Base-by-base conservation (phyloP, 169 alveolate genomes). In the Babesia bovis region DNA sequence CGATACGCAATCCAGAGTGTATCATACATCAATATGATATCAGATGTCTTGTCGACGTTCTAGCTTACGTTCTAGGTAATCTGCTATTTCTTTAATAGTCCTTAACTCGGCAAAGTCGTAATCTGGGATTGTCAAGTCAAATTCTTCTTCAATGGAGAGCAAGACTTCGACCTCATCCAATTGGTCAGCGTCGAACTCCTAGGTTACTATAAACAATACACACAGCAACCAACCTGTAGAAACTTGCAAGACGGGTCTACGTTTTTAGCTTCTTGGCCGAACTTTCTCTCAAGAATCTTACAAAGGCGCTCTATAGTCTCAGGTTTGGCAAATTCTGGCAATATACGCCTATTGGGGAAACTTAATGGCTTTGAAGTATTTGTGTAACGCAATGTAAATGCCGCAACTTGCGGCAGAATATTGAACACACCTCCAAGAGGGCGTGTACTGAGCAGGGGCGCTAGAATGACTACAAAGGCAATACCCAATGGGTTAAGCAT, bases 171-270 rank as follows among this genome's bases (percentile, higher is more conserved):
- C 92, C 32, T 74, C 59, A 82, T 91, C 94, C 58, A 91, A 74
- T 59, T 85, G 86, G 72, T 91, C 95, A 9, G 95, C 95, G 28
- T 93, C 94, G 28, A 91, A 74, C 59, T 91, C 95, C 95, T 91
- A 60, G 15, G 7, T 28, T 13, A n/a, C 13, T 21, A 17, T 32
- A n/a, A 7, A 28, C 2, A 9, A 6, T 30, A 45, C 45, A 41
- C 53, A 71, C 25, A 10, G 44, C 23, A 42, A 9, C 78, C 10
- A 41, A 77, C 85, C 65, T 77, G 36, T 19, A 38, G 42, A 36
- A 55, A 77, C 23, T 77, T 30, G 56, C 68, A 55, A 0, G 57
- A 65, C 26, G 67, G 57, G 33, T 55, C 82, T 25, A 77, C 66
- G 12, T 67, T 74, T 51, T 58, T 63, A 12, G 38, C 63, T 12